Evolutionary conservation across 2,329 filamentous ascomycete species (phyloP), one percentile per base, ranked within the genome.

Genomic region (Botrytis fragariae): DNA sequence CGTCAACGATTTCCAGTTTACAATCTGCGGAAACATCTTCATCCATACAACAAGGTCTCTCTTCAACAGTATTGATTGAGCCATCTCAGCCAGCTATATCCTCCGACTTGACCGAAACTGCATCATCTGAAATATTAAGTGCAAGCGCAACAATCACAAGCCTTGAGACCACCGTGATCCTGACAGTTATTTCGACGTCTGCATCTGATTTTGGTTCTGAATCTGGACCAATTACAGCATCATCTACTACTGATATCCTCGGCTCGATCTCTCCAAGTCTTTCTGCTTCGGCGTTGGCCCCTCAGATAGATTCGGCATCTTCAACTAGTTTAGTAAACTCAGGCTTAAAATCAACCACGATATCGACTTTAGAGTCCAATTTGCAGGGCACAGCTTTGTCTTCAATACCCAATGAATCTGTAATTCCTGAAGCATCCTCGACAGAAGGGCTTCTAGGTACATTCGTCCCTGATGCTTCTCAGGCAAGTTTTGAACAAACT

Each of bases 61-160:
- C 64, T 54, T 54, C 45, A 22, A 68, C 2, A 14, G 2, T 18
- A 16, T 29, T 42, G 29, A n/a, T n/a, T 29, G 45, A 39, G 3
- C 3, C 45, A 39, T 54, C 45, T 39, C 45, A 37, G 6, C 4
- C 25, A 16, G 64, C 25, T 42, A 1, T 25, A 29, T 68, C 45
- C 39, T 68, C 45, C 35, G n/a, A 39, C 18, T 39, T 68, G 32
- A 8, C 16, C 5, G 64, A 9, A 42, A 68, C 9, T n/a, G 22
- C 37, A 54, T 54, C 45, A 54, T 68, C 45, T 10, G 63, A 67
- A 5, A 37, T n/a, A 29, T n/a, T 39, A 14, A 54, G 45, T 39
- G 63, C 44, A 67, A 51, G 63, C 20, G 32, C 22, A 39, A 67
- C 45, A 37, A 51, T 54, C 22, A 67, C 63, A 67, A 51, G 45